phyloP scores from a whole-genome alignment of 176 grass and related monocot genomes.

The Otatea glauca region DNA sequence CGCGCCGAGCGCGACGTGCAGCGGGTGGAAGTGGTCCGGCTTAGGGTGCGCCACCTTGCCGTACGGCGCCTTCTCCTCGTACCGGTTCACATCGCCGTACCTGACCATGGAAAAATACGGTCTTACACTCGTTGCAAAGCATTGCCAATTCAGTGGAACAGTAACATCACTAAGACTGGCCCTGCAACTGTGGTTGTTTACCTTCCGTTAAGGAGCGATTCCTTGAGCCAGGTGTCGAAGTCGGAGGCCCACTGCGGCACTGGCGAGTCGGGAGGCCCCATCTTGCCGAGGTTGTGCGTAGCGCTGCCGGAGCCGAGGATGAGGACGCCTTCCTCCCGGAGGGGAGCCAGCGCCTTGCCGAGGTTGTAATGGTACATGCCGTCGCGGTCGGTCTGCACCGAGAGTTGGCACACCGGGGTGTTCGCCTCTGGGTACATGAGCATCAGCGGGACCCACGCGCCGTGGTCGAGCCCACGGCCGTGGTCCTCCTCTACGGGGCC shows the following conservation, averaged over 20 bases:
- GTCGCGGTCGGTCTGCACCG: conserved; percentile 60
- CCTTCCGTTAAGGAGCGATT: conserved; percentile 69
- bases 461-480: conserved; percentile 82
- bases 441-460: conserved; percentile 75
- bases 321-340: conserved; percentile 71
- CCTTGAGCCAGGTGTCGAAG: conserved; percentile 83
- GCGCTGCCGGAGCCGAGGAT: conserved; percentile 84
- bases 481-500: conserved; percentile 63
- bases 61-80: conserved; percentile 64
- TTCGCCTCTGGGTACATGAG: conserved; percentile 83
- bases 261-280: conserved; percentile 31
- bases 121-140: background rate
- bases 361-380: conserved; percentile 83
- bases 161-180: too few species aligned
- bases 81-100: conserved; percentile 72
- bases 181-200: background rate
- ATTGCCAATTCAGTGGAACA: background rate
- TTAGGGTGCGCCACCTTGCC: conserved; percentile 72
- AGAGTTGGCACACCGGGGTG: conserved; percentile 85
- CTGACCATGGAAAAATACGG: background rate
- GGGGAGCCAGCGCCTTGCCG: conserved; percentile 66
- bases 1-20: conserved; percentile 91
- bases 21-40: conserved; percentile 85
- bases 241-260: conserved; percentile 62
- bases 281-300: conserved; percentile 72